Base-by-base conservation (phyloP, 371 early-diverging fungal species). In the Mortierella sp. region DNA sequence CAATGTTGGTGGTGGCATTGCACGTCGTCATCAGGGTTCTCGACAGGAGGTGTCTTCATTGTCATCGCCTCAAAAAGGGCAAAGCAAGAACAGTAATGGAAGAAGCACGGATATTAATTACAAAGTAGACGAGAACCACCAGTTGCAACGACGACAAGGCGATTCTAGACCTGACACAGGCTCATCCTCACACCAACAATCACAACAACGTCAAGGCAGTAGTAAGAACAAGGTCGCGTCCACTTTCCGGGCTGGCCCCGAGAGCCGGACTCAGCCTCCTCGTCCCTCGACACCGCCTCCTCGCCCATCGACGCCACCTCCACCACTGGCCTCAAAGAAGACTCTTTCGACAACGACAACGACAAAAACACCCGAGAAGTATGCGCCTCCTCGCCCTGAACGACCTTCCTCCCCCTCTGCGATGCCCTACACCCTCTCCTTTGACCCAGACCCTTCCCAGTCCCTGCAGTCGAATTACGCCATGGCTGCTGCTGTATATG, bases 331-430 rank as follows among this genome's bases (percentile, higher is more conserved):
- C 6, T 35, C 32, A 21, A 41, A 38, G 7, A 27, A 7, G 7
- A 11, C 43, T 21, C 21, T 41, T 41, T 7, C 1, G 38, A 65
- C 35, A 32, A 63, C 32, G 0, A 27, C n/a, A 27, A n/a, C 56
- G 56, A n/a, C 27, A 56, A 56, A 56, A 27, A 7, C 41, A 35
- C 21, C 43, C 10, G 68, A 68, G 24, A 68, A 68, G 68, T 32
- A 32, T 18, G 38, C 68, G 18, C 68, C 68, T 38, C 68, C 68
- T 38, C 68, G 68, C 68, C 68, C 68, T 41, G 68, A 68, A 41
- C 68, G 68, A 68, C 68, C 68, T n/a, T 68, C 68, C 24, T 68
- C 68, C 24, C 68, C 68, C 2, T 68, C 68, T 41, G 68, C 68
- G 7, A 68, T 68, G 68, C 68, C 68, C 68, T 68, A 68, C 68